These are phyloP conservation scores for Ceriops zippeliana DNA, from an alignment of 345 rosid genomes.

Conservation along the genomic window DNA sequence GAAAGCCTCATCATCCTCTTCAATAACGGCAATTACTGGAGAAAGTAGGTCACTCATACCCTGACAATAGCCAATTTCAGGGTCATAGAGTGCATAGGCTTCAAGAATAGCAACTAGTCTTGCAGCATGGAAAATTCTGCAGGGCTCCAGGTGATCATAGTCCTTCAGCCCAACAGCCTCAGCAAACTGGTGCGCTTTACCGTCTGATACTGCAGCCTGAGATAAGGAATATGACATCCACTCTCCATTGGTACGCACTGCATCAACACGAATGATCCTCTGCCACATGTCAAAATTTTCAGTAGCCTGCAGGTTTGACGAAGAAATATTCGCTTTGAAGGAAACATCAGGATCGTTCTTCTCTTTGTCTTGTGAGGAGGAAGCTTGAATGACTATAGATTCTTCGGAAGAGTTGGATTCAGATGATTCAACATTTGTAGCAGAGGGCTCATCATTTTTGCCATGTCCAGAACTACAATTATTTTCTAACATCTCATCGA, in stretches of 20 bases:
- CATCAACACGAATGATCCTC: constrained; percentile 91
- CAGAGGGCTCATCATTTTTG: not conserved
- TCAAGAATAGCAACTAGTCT: constrained; percentile 87
- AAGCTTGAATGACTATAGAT: constrained; percentile 44
- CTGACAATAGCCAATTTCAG: constrained; percentile 97
- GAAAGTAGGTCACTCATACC: constrained; percentile 98
- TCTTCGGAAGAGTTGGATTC: constrained; percentile 78
- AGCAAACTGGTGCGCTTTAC: constrained; percentile 58
- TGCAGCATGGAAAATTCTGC: constrained; percentile 85
- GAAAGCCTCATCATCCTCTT: constrained; percentile 85
- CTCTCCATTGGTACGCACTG: constrained; percentile 90
- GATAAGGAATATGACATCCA: constrained; percentile 60
- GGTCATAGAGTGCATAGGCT: constrained; percentile 84
- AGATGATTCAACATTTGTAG: constrained; percentile 34
- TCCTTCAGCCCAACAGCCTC: constrained; percentile 76
- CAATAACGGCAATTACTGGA: constrained; percentile 69
- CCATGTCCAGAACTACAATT: not conserved
- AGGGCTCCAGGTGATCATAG: constrained; percentile 69
- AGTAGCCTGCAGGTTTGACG: constrained; percentile 26
- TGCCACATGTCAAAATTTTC: constrained; percentile 87
- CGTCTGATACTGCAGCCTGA: constrained; percentile 61
- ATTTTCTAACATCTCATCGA: not conserved
- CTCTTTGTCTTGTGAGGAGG: constrained; percentile 40
- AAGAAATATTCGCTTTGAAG: constrained; percentile 33
- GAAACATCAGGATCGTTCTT: constrained; percentile 35